phyloP scores from a whole-genome alignment of 208 protist species.

The Acanthamoeba castellanii region DNA sequence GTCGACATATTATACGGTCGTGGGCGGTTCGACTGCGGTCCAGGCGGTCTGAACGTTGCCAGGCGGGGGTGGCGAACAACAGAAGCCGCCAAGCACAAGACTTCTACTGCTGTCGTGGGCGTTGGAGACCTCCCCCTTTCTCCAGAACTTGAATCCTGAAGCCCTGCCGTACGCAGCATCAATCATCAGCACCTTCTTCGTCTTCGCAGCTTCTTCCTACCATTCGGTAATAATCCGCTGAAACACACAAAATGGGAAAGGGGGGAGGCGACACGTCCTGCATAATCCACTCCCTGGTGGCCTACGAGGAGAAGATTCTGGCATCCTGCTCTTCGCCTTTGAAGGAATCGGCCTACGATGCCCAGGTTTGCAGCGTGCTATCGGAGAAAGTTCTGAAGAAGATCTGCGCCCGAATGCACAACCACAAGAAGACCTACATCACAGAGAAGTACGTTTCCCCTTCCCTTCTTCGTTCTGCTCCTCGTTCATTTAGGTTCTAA shows the following conservation, averaged over 20 bases:
- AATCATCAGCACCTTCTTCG: too few relatives aligned
- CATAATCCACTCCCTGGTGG: conserved; percentile 54
- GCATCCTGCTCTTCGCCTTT: conserved; percentile 41
- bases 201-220: background rate
- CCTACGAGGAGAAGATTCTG: conserved; percentile 46
- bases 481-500: background rate
- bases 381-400: conserved; percentile 56
- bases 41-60: too few relatives aligned
- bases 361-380: conserved; percentile 32
- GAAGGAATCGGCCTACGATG: conserved; percentile 56
- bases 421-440: conserved; percentile 60
- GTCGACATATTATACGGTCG: too few relatives aligned
- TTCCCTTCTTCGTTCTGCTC: background rate
- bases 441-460: conserved; percentile 2
- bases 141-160: too few relatives aligned
- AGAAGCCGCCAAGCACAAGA: too few relatives aligned
- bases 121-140: too few relatives aligned
- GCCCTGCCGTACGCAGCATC: too few relatives aligned
- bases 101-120: too few relatives aligned
- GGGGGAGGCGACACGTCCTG: background rate
- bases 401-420: conserved; percentile 30
- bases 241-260: background rate
- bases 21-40: too few relatives aligned
- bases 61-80: too few relatives aligned
- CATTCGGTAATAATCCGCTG: background rate